Evolutionary conservation across 1,284 basidiomycete species (phyloP), one percentile per base, ranked within the genome.

Genomic region (Pisolithus thermaeus): DNA sequence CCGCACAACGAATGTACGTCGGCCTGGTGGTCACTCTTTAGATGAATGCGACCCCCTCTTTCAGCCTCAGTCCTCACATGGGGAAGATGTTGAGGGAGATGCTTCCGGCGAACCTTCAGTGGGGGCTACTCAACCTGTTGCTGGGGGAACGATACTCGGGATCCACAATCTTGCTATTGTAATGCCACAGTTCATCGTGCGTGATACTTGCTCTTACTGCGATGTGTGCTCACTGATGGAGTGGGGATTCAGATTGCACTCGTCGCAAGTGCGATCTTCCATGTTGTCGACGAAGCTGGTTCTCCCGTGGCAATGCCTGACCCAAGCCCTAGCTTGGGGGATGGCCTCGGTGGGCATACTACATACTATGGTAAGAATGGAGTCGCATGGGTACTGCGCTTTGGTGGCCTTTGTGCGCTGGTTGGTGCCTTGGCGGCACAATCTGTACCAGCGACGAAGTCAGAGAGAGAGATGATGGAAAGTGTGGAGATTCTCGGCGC

Each of bases 101-200:
- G 64, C 64, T 18, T 55, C 58, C 47, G 63, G 69, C 38, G 55
- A 50, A 39, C 14, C 57, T 32, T 41, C 18, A 3, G 71, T 76
- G 39, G 74, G 77, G 46, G 68, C 69, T 4, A 62, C 69, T 9
- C 77, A 76, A 32, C 79, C 82, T 14, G 73, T 89, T 44, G 88
- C 92, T 0, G 94, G 95, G n/a, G 95, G 95, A 1, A 95, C 92
- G 2, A 87, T 97, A 44, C 78, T 97, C 44, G 95, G 95, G 3
- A 95, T 98, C 40, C 95, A 98, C 68, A 97, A 97, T 62, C 74
- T 97, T 6, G 90, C 94, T 3, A 92, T 96, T 55, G 93, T 96
- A 23, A 81, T 92, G 69, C 93, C 92, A 20, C 93, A 97, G 61
- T 90, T 96, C 63, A 78, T 95, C 53, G 92, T 92, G 64, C 62